These are phyloP conservation scores for Ceratocystis destructans DNA, from an alignment of 2,329 filamentous ascomycete species.

Conservation along the genomic window DNA sequence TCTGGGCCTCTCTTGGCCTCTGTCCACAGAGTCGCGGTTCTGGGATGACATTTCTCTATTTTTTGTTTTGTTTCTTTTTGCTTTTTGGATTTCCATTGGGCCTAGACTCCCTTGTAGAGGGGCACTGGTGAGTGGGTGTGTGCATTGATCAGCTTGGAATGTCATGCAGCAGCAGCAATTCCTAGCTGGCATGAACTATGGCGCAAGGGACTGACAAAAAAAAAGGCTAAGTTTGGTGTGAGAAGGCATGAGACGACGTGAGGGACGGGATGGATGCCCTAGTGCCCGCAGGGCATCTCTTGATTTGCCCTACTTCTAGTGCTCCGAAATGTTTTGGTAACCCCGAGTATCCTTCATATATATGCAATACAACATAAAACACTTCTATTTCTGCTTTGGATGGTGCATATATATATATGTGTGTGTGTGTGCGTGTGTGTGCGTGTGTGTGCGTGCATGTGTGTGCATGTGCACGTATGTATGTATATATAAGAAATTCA, in stretches of 20 bases:
- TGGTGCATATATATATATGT: background rate
- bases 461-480: too few relatives aligned
- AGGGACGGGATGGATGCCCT: background rate
- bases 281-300: background rate
- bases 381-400: background rate
- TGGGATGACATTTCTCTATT: background rate
- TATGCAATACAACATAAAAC: constrained; percentile 4
- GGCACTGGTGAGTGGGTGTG: background rate
- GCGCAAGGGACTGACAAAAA: constrained; percentile 1
- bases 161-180: constrained; percentile 1
- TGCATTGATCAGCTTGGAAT: background rate
- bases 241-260: background rate
- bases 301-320: background rate
- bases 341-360: background rate
- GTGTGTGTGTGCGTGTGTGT: too few relatives aligned
- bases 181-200: constrained; percentile 3
- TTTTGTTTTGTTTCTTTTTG: background rate
- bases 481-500: too few relatives aligned
- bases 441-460: too few relatives aligned
- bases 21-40: background rate
- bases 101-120: background rate
- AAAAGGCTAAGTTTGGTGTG: background rate
- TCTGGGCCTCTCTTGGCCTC: background rate
- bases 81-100: too few relatives aligned
- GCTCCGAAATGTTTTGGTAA: background rate